These are phyloP conservation scores for Kockiozyma suomiensis DNA, from an alignment of 805 yeast species.

Conservation along the genomic window DNA sequence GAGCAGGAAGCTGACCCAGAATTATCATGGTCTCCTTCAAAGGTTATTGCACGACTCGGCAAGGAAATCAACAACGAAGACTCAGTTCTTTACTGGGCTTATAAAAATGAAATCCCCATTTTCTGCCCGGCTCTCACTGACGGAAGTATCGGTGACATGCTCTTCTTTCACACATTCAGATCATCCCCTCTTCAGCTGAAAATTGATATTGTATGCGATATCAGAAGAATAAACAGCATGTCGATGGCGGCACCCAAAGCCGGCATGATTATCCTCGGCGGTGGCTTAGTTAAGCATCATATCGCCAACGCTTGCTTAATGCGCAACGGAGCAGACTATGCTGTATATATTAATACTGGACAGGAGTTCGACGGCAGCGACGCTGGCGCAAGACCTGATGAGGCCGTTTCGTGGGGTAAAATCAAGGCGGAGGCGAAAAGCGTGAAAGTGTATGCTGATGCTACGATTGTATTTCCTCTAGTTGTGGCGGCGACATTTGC, in stretches of 20 bases:
- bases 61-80: constrained; percentile 92
- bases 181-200: constrained; percentile 87
- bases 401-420: constrained; percentile 99
- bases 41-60: constrained; percentile 88
- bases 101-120: constrained; percentile 92
- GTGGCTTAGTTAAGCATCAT: constrained; percentile 95
- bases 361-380: constrained; percentile 99
- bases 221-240: constrained; percentile 85
- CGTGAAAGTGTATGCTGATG: constrained; percentile 94
- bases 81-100: constrained; percentile 96
- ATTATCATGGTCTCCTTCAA: constrained; percentile 90
- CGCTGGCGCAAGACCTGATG: constrained; percentile 99
- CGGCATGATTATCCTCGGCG: constrained; percentile 95
- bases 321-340: constrained; percentile 99
- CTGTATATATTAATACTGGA: constrained; percentile 95
- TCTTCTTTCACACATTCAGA: constrained; percentile 96
- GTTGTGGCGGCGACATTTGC: constrained; percentile 97
- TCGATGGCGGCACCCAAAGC: constrained; percentile 94
- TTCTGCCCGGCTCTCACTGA: constrained; percentile 98
- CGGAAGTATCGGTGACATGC: constrained; percentile 98
- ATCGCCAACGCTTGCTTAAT: constrained; percentile 96
- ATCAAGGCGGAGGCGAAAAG: constrained; percentile 91
- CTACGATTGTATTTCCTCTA: constrained; percentile 89
- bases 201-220: constrained; percentile 91
- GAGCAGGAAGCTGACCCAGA: constrained; percentile 77